Conservation (phyloP, 768 basidiomycete species). For the Calvatia gigantea region DNA sequence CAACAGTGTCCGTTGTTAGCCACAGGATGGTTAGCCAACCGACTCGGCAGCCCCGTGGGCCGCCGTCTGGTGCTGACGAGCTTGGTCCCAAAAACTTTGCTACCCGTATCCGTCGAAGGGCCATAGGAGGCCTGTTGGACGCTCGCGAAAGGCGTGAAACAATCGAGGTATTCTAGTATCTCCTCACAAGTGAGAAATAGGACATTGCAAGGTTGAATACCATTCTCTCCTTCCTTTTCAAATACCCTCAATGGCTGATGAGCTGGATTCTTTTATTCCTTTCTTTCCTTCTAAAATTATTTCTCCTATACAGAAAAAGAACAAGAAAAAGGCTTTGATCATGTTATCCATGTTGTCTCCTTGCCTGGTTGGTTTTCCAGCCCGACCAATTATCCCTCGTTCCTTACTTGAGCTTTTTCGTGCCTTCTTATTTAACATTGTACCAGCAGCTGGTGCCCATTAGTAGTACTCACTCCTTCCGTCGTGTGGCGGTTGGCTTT, state of each 20-base stretch:
- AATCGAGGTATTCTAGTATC: constrained; percentile 61
- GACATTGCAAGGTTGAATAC: background rate
- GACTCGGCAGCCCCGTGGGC: constrained; percentile 83
- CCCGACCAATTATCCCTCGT: background rate
- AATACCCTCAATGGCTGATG: constrained; percentile 9
- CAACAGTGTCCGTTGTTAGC: constrained; percentile 36
- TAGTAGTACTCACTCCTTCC: constrained; percentile 10
- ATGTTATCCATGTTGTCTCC: background rate
- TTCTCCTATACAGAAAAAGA: constrained; percentile 10
- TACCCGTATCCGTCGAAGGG: constrained; percentile 78
- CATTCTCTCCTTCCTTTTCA: constrained; percentile 5
- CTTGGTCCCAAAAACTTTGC: constrained; percentile 89
- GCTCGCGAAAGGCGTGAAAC: constrained; percentile 77
- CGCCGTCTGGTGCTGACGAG: constrained; percentile 83
- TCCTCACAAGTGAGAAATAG: constrained; percentile 4
- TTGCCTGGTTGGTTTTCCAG: background rate
- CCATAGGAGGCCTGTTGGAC: constrained; percentile 79
- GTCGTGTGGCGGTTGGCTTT: background rate
- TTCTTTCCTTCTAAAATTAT: constrained; percentile 7
- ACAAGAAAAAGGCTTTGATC: constrained; percentile 8
- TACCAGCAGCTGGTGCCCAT: constrained; percentile 1
- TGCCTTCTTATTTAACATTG: constrained; percentile 8
- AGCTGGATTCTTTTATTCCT: constrained; percentile 14
- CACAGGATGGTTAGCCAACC: constrained; percentile 69
- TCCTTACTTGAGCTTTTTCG: constrained; percentile 4